Conservation (phyloP, 2,329 filamentous ascomycete genomes). For the Drechslerella coelobrocha region DNA sequence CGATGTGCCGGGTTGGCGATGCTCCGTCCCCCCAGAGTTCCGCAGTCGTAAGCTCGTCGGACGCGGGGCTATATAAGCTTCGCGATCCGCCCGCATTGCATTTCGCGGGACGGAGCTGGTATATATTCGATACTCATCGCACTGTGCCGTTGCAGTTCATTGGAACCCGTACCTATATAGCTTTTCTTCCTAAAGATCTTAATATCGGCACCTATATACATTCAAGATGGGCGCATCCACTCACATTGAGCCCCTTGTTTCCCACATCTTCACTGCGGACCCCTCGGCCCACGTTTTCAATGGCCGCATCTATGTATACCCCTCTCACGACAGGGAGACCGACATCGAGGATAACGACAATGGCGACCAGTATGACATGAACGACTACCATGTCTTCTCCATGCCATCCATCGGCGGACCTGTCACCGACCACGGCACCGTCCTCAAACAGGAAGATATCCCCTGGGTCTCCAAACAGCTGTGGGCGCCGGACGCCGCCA, state of each 20-base stretch:
- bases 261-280: slow-evolving; percentile 79
- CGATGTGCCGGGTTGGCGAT: neutral
- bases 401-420: slow-evolving; percentile 62
- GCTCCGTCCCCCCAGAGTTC: neutral
- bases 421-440: slow-evolving; percentile 76
- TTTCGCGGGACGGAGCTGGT: neutral
- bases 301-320: slow-evolving; percentile 77
- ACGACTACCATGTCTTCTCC: slow-evolving; percentile 80
- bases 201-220: neutral
- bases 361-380: slow-evolving; percentile 85
- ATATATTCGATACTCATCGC: neutral
- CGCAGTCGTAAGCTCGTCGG: neutral
- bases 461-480: slow-evolving; percentile 81
- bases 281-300: slow-evolving; percentile 82
- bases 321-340: slow-evolving; percentile 79
- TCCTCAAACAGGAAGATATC: slow-evolving; percentile 69
- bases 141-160: neutral
- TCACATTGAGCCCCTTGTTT: slow-evolving; percentile 67
- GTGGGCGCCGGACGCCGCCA: slow-evolving; percentile 79
- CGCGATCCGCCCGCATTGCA: neutral
- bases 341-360: slow-evolving; percentile 76
- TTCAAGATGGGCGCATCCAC: slow-evolving; percentile 38
- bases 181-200: neutral
- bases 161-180: slow-evolving; percentile 1
- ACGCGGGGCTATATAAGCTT: slow-evolving; percentile 5